Evolutionary conservation across 2,329 filamentous ascomycete genomes (phyloP).

Genomic region (Trichoderma aggressivum): DNA sequence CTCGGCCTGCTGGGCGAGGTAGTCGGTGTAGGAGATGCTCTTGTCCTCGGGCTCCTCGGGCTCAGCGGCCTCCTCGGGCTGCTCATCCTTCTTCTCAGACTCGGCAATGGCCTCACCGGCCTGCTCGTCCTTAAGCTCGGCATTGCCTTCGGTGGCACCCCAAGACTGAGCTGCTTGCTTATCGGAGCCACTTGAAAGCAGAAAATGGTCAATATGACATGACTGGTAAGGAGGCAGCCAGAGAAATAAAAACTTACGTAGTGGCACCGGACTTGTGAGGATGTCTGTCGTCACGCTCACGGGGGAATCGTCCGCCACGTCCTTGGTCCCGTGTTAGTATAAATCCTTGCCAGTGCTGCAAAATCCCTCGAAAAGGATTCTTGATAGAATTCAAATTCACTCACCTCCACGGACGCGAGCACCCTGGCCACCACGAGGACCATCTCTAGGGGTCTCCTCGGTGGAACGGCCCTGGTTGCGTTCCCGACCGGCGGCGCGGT

Average conservation of each 20-base stretch:
- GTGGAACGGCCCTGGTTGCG: constrained; percentile 79
- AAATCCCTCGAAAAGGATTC: not conserved
- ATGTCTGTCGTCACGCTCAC: constrained; percentile 57
- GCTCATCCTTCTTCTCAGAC: constrained; percentile 72
- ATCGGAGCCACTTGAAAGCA: constrained; percentile 62
- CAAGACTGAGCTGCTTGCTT: constrained; percentile 88
- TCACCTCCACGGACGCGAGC: constrained; percentile 60
- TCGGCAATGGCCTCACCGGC: constrained; percentile 86
- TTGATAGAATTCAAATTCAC: constrained; percentile 21
- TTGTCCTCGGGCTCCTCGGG: constrained; percentile 67
- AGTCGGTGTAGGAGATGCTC: constrained; percentile 84
- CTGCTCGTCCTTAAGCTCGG: constrained; percentile 87
- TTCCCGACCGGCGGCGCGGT: constrained; percentile 75
- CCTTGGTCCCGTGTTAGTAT: constrained; percentile 35
- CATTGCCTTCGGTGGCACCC: constrained; percentile 77
- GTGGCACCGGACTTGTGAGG: constrained; percentile 40
- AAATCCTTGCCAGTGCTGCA: not conserved
- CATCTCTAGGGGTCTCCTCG: constrained; percentile 60
- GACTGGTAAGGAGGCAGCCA: not conserved
- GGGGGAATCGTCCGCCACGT: constrained; percentile 52
- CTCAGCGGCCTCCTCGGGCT: constrained; percentile 47
- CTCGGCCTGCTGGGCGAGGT: constrained; percentile 68
- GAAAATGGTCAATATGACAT: constrained; percentile 24
- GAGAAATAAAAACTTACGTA: constrained; percentile 40
- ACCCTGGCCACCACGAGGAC: constrained; percentile 60